Evolutionary conservation across 345 rosid genomes (phyloP).

Genomic region (Firmiana major): DNA sequence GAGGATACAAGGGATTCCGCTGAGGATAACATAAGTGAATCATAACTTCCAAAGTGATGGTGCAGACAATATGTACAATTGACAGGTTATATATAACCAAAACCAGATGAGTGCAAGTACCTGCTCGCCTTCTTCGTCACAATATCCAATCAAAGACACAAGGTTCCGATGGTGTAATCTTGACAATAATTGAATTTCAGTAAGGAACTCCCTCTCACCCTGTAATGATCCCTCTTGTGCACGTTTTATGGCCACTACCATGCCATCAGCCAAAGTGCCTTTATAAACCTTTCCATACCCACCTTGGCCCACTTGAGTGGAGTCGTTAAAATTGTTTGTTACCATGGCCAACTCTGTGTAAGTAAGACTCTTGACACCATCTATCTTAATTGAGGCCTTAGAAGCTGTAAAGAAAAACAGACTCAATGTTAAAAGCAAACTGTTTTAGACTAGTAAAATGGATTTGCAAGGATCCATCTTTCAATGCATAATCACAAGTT

Average conservation of each 20-base stretch:
- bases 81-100: neutral
- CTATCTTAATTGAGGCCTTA: constrained; percentile 57
- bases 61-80: neutral
- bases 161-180: constrained; percentile 93
- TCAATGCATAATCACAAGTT: neutral
- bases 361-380: constrained; percentile 72
- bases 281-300: constrained; percentile 94
- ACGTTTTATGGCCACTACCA: constrained; percentile 85
- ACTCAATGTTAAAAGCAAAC: constrained; percentile 16
- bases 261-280: constrained; percentile 70
- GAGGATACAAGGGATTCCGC: neutral
- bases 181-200: constrained; percentile 84
- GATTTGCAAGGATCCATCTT: neutral
- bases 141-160: constrained; percentile 81
- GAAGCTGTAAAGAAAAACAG: constrained; percentile 40
- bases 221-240: constrained; percentile 88
- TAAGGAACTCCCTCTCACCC: constrained; percentile 88
- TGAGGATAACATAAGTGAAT: neutral
- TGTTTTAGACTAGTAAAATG: neutral
- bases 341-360: constrained; percentile 66
- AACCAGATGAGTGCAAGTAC: constrained; percentile 28
- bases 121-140: constrained; percentile 97
- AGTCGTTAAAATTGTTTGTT: constrained; percentile 55
- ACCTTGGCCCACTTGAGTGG: constrained; percentile 83
- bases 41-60: neutral